Evolutionary conservation across 73 alveolate genomes (phyloP), one percentile per base, ranked within the genome.

Genomic region (Strombidium stylifer): DNA sequence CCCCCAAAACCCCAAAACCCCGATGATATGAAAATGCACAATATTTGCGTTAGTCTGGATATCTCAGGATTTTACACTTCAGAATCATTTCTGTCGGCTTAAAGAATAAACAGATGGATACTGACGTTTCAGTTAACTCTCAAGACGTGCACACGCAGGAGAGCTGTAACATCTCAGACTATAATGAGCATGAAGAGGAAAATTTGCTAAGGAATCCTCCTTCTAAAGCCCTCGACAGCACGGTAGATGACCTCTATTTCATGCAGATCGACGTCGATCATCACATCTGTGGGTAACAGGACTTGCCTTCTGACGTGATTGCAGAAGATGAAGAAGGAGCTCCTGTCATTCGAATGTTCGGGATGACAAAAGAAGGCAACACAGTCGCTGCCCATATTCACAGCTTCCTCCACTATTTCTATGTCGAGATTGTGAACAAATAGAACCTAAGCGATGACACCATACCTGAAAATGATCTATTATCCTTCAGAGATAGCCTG

Each of bases 351-450:
- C 69, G 99, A 81, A 86, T 95, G 82, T 94, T 72, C 78, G 99
- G 99, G 24, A 94, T 97, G 11, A 97, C 97, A 11, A 90, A 72
- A 44, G 93, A 93, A 25, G 97, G 97, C 44, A 91, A 94, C 70
- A 91, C 99, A 26, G 98, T 96, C n/a, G 64, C 94, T 64, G 93
- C 93, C 45, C 94, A 92, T 58, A 78, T 97, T 42, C 94, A 85
- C 71, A 89, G 89, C 56, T 96, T 97, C 67, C 84, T 66, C 66
- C 98, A 99, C 23, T 97, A 95, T 69, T 93, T 97, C 86, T 97
- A 92, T 74, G 97, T 87, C 3, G 85, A 72, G 72, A 71, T 85
- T 1, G 54, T 44, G 37, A 32, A 4, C 10, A 6, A 32, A 10
- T 32, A 32, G n/a, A 10, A 4, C 42, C 99, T 98, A 4, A 60